Conservation (phyloP, 192 early-diverging fungal genomes). For the Funneliformis geosporum region DNA sequence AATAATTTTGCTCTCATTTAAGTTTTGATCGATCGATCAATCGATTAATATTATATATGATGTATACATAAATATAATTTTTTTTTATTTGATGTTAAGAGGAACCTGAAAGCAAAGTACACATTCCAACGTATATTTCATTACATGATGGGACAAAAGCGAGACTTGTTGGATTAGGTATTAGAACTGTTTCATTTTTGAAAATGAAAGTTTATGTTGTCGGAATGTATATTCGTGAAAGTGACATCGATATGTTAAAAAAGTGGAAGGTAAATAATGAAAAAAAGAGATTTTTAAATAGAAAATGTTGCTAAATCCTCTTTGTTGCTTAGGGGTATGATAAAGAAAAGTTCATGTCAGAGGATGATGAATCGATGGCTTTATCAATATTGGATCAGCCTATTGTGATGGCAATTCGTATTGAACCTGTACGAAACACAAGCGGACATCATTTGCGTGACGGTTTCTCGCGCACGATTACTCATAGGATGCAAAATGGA, state of each 20-base stretch:
- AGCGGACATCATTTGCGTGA: slow-evolving; percentile 59
- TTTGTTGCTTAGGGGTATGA: slow-evolving; percentile 35
- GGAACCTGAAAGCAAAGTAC: slow-evolving; percentile 44
- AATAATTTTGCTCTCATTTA: not conserved
- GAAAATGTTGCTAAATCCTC: not conserved
- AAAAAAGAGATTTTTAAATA: not conserved
- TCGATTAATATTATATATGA: not conserved
- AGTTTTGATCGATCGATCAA: too few species aligned
- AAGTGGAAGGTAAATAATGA: slow-evolving; percentile 38
- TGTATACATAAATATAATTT: not conserved
- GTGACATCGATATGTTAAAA: slow-evolving; percentile 43
- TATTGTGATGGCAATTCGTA: slow-evolving; percentile 48
- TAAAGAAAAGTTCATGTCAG: slow-evolving; percentile 39
- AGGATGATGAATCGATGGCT: slow-evolving; percentile 32
- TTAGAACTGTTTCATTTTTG: slow-evolving; percentile 55
- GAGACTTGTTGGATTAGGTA: slow-evolving; percentile 53
- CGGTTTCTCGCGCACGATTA: slow-evolving; percentile 52
- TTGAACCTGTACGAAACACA: slow-evolving; percentile 51
- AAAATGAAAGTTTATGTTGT: slow-evolving; percentile 56
- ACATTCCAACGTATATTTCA: slow-evolving; percentile 43
- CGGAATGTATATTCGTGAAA: slow-evolving; percentile 50
- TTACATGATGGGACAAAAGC: slow-evolving; percentile 47
- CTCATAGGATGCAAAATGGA: slow-evolving; percentile 45
- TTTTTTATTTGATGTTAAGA: slow-evolving; percentile 7
- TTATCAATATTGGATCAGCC: slow-evolving; percentile 40